A percentile compares a stretch with the other conserved stretches of the same genome.
These are phyloP conservation scores for Xylariaceae sp. DNA, from an alignment of 2,329 filamentous ascomycete genomes.

Conservation along the genomic window DNA sequence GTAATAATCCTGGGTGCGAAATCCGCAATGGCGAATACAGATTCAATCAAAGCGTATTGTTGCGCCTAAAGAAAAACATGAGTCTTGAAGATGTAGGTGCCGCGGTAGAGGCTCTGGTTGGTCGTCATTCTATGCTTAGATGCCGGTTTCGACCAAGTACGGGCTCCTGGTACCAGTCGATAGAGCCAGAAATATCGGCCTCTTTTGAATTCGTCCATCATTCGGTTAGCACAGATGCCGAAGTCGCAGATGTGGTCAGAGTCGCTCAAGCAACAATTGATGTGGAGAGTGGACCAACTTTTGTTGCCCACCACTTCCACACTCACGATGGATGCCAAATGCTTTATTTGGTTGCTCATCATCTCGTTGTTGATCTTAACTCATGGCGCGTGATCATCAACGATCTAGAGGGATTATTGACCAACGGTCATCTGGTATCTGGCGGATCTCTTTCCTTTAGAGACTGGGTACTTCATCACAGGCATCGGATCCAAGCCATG, in stretches of 20 bases:
- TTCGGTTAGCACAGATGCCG: constrained; percentile 43
- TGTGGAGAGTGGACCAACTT: constrained; percentile 54
- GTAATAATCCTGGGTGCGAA: constrained; percentile 36
- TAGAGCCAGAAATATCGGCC: constrained; percentile 43
- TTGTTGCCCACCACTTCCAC: constrained; percentile 52
- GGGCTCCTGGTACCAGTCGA: constrained; percentile 51
- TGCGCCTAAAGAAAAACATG: constrained; percentile 47
- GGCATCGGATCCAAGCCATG: constrained; percentile 39
- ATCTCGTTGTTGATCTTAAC: constrained; percentile 53
- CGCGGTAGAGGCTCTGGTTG: constrained; percentile 52
- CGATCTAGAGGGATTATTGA: constrained; percentile 54
- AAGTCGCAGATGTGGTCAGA: constrained; percentile 45
- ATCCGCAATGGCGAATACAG: constrained; percentile 43
- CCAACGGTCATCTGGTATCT: constrained; percentile 47
- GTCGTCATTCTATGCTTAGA: constrained; percentile 55
- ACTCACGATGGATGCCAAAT: constrained; percentile 49
- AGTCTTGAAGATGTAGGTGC: constrained; percentile 49
- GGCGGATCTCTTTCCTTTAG: constrained; percentile 51
- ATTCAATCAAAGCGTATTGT: constrained; percentile 55
- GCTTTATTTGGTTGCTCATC: constrained; percentile 54
- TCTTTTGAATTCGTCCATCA: constrained; percentile 51
- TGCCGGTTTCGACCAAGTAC: constrained; percentile 46
- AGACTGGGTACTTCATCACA: constrained; percentile 53
- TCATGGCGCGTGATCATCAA: constrained; percentile 55
- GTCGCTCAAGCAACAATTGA: constrained; percentile 49